A percentile compares a stretch with the other conserved stretches of the same genome.
These are phyloP conservation scores for Lyophyllum decastes DNA, from an alignment of 768 basidiomycete genomes.

Conservation along the genomic window DNA sequence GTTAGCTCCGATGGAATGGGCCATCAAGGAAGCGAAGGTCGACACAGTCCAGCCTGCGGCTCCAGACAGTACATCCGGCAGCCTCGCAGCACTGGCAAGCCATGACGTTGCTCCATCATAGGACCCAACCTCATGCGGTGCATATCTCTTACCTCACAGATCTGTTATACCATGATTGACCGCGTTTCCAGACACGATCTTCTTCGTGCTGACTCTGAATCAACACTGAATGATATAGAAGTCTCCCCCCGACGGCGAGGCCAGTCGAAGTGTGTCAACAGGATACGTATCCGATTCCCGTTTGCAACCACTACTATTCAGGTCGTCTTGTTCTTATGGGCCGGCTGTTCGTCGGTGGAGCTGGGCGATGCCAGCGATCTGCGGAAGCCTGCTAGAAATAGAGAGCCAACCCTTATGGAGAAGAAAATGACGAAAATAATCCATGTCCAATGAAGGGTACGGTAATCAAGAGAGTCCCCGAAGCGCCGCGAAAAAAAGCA, in stretches of 20 bases:
- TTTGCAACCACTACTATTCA: too few relatives aligned
- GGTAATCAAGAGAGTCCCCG: constrained; percentile 5
- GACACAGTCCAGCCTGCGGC: neutral
- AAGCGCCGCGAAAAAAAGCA: neutral
- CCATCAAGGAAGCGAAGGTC: neutral
- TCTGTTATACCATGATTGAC: constrained; percentile 6
- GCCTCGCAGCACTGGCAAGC: neutral
- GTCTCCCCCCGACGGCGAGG: too few relatives aligned
- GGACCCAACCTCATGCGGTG: neutral
- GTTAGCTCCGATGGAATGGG: constrained; percentile 7
- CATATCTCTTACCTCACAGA: constrained; percentile 5
- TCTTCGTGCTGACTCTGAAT: neutral
- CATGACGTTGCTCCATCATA: constrained; percentile 7
- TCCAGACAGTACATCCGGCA: constrained; percentile 2
- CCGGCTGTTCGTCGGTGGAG: too few relatives aligned
- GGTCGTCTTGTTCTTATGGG: too few relatives aligned
- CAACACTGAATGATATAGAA: too few relatives aligned
- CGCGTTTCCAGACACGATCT: constrained; percentile 4
- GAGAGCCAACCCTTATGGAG: neutral
- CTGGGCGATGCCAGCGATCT: neutral
- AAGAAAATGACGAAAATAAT: neutral
- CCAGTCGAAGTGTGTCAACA: neutral
- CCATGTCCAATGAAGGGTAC: neutral
- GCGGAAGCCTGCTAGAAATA: neutral
- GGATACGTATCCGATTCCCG: too few relatives aligned